Conservation (phyloP, 257 asterid genomes). For the Solanum pimpinellifolium region DNA sequence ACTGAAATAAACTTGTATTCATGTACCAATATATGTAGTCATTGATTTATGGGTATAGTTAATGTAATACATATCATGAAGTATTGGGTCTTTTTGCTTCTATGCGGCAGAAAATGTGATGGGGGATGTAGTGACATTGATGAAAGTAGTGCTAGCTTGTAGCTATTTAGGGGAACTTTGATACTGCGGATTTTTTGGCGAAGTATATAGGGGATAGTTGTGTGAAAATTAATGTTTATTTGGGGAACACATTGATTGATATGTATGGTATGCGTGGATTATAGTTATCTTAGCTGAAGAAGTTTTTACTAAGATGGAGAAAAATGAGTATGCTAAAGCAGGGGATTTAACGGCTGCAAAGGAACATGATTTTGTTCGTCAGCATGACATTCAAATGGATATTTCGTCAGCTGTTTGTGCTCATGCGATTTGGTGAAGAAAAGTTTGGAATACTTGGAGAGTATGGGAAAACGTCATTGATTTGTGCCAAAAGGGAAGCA, state of each 20-base stretch:
- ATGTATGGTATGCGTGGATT: neutral
- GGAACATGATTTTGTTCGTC: too few species aligned
- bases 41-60: constrained; percentile 29
- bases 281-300: too few species aligned
- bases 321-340: too few species aligned
- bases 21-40: neutral
- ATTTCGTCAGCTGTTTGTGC: constrained; percentile 15
- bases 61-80: constrained; percentile 6
- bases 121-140: constrained; percentile 23
- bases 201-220: constrained; percentile 8
- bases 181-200: constrained; percentile 1
- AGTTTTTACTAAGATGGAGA: too few species aligned
- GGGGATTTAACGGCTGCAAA: too few species aligned
- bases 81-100: constrained; percentile 9
- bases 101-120: constrained; percentile 12
- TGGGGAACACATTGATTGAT: constrained; percentile 27
- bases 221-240: constrained; percentile 15
- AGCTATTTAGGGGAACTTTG: constrained; percentile 3
- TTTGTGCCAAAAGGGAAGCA: constrained; percentile 25
- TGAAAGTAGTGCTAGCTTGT: constrained; percentile 28
- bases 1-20: too few species aligned
- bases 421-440: constrained; percentile 19
- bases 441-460: constrained; percentile 19
- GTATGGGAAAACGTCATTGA: constrained; percentile 14
- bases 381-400: too few species aligned